A percentile compares a stretch with the other conserved stretches of the same genome.
These are phyloP conservation scores for Trebouxia sp. DNA, from an alignment of 139 green algal species.

Conservation along the genomic window DNA sequence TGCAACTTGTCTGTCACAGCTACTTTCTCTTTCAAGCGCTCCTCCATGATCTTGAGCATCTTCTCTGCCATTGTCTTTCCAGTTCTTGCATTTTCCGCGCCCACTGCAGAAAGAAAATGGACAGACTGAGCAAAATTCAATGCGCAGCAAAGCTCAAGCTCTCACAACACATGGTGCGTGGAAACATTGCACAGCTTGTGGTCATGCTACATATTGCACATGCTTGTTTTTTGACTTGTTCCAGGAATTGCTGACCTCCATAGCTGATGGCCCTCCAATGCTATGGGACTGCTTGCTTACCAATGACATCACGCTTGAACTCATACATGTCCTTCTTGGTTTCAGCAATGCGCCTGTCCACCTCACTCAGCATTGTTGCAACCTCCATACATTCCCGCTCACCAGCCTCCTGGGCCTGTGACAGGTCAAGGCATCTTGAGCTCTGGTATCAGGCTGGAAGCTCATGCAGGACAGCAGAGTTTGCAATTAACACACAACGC, in stretches of 20 bases:
- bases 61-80: slow-evolving; percentile 75
- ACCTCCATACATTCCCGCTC: slow-evolving; percentile 74
- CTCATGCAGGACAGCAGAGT: background rate
- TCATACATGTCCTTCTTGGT: slow-evolving; percentile 81
- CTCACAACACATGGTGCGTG: no score
- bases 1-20: slow-evolving; percentile 70
- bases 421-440: background rate
- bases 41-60: slow-evolving; percentile 75
- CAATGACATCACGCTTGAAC: slow-evolving; percentile 85
- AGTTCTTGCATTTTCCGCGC: slow-evolving; percentile 69
- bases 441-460: background rate
- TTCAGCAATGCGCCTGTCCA: slow-evolving; percentile 77
- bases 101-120: slow-evolving; percentile 45
- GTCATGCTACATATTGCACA: no score
- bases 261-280: background rate
- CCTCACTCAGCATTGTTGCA: slow-evolving; percentile 70
- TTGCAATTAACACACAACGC: background rate
- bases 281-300: background rate
- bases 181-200: no score
- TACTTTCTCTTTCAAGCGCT: slow-evolving; percentile 71
- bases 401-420: slow-evolving; percentile 50
- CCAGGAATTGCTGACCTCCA: no score
- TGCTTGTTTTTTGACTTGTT: no score
- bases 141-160: no score
- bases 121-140: no score